Evolutionary conservation across 2,329 filamentous ascomycete genomes (phyloP).

Genomic region (Pseudogymnoascus sp.): DNA sequence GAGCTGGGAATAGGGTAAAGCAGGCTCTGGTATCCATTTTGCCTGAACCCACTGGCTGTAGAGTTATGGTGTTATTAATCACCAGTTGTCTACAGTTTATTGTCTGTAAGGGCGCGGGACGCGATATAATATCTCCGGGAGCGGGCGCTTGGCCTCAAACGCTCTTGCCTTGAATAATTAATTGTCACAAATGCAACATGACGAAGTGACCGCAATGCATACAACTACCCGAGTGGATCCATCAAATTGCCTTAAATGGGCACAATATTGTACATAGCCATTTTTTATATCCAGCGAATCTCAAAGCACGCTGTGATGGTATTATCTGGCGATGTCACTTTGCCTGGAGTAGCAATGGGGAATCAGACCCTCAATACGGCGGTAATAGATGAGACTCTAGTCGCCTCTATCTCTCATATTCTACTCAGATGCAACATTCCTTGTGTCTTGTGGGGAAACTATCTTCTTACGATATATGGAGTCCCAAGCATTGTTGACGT

Average conservation of each 20-base stretch:
- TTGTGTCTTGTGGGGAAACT: conserved; percentile 1
- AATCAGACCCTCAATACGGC: neutral
- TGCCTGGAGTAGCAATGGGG: neutral
- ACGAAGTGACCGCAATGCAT: no score
- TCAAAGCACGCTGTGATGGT: neutral
- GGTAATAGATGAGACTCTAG: neutral
- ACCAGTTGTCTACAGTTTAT: neutral
- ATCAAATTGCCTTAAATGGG: no score
- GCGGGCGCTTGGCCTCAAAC: no score
- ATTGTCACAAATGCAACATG: no score
- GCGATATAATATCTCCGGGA: no score
- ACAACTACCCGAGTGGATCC: no score
- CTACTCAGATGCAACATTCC: neutral
- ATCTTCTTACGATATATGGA: neutral
- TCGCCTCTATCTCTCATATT: neutral
- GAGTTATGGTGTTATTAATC: neutral
- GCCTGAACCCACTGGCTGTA: neutral
- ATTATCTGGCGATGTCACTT: neutral
- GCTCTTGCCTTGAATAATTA: no score
- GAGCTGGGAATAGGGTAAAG: conserved; percentile 19
- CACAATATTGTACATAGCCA: no score
- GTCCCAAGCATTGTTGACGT: conserved; percentile 1
- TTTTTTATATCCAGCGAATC: neutral
- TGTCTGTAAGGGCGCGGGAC: neutral
- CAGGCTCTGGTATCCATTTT: neutral